Conservation (phyloP, 768 basidiomycete species). For the Cubamyces lactineus region DNA sequence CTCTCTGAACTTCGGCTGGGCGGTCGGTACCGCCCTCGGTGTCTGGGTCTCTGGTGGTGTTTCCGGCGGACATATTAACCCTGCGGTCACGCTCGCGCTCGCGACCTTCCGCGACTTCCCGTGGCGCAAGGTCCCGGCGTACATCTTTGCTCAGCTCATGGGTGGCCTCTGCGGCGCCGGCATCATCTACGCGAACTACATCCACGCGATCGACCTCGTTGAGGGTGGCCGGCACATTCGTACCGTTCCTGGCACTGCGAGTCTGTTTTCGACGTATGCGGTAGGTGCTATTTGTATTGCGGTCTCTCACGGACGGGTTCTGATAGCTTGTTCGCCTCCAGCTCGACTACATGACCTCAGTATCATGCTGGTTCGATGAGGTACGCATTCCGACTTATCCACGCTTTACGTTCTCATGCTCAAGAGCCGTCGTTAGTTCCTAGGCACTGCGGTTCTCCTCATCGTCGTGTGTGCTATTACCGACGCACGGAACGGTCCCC, state of each 20-base stretch:
- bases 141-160: conserved; percentile 63
- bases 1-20: conserved; percentile 60
- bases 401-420: neutral
- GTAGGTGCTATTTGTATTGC: conserved; percentile 39
- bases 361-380: conserved; percentile 51
- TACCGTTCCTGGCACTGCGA: conserved; percentile 59
- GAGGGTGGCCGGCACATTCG: conserved; percentile 59
- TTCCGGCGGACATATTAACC: conserved; percentile 66
- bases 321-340: conserved; percentile 18
- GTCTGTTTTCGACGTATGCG: conserved; percentile 63
- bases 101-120: conserved; percentile 76
- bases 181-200: conserved; percentile 64
- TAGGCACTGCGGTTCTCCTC: conserved; percentile 57
- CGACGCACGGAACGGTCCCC: conserved; percentile 55
- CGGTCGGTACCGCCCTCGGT: conserved; percentile 61
- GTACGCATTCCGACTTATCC: conserved; percentile 25
- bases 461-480: conserved; percentile 55
- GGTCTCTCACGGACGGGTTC: neutral
- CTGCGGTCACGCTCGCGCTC: conserved; percentile 63
- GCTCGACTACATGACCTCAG: conserved; percentile 47
- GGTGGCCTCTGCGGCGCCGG: conserved; percentile 63
- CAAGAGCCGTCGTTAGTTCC: conserved; percentile 42
- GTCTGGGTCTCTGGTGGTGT: conserved; percentile 69
- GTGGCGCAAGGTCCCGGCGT: conserved; percentile 78
- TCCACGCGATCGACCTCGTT: conserved; percentile 65